Base-by-base conservation (phyloP, 768 basidiomycete species). In the Lentinula raphanica region DNA sequence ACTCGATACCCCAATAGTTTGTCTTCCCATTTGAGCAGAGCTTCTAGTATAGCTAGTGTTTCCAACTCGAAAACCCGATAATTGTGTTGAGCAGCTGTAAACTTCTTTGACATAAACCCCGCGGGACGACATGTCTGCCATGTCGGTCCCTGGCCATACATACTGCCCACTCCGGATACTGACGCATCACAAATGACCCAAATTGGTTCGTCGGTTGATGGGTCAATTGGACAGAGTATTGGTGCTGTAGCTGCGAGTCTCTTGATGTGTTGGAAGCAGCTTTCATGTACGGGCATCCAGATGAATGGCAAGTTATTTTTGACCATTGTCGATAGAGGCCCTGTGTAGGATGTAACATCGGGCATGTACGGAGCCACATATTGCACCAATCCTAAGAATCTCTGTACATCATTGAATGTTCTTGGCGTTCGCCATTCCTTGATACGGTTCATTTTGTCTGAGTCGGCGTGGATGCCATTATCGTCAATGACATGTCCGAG, bases 401-500 rank as follows among this genome's bases (percentile, higher is more conserved):
- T 40, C 42, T 68, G 65, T 0, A 73, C 59, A 1, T 70, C 66
- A 27, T 65, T 49, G 17, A 62, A 65, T 3, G 32, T 49, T 3
- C 60, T 23, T 1, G 67, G 70, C 0, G 53, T 59, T n/a, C 54
- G 25, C 71, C 70, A 73, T 3, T 67, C 44, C 0, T 61, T 17
- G 11, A 73, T 61, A 5, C 49, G 28, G 3, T 36, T 53, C 58
- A 73, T 55, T 57, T 73, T 74, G 54, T 70, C 68, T 0, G 57
- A n/a, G 38, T 72, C 71, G 0, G 66, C 66, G 46, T 68, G 65
- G 1, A 74, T 51, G 0, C 72, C 71, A 0, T 57, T 15, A n/a
- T 70, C 66, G 51, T 72, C 69, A 5, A 75, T 67, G 0, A 68
- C 15, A 44, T 72, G 73, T 0, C 73, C 71, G 0, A 74, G 61